Evolutionary conservation across 2,329 filamentous ascomycete species (phyloP), one percentile per base, ranked within the genome.

Genomic region (Myriosclerotinia duriaeana): DNA sequence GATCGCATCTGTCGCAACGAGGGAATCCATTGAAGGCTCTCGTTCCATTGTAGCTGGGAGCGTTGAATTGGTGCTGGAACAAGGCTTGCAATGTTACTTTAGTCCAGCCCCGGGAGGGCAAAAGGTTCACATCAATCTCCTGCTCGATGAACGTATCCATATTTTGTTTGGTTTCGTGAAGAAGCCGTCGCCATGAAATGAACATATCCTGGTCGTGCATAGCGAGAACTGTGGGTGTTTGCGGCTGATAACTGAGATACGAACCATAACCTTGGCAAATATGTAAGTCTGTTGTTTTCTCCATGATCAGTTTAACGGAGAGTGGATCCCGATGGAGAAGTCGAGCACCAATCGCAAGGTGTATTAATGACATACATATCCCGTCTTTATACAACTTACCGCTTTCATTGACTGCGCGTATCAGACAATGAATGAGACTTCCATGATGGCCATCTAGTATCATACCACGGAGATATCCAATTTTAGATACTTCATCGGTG

Each of bases 161-260:
- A 5, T 64, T 42, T 56, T 58, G 40, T 20, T 55, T 20, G 3
- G n/a, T n/a, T 38, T 48, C 62, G 14, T 38, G 52, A 34, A 64
- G 30, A 9, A 64, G 52, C 15, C 2, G 40, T 17, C 30, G 52
- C 62, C 62, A 64, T 48, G 8, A 8, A 38, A 50, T 30, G 11
- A 50, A 56, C 38, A 55, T 38, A 3, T 56, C 53, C 6, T 44
- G 38, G 42, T 64, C 62, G 15, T 55, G 46, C 40, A 64, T 64
- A 4, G 52, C 62, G 36, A 64, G 52, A 64, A 8, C 9, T 22
- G 42, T 64, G 9, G n/a, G 53, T 3, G 40, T 40, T 3, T 64
- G 30, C 20, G 42, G 26, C 5, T 60, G 0, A 22, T 60, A 50
- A 22, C 0, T 1, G 17, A 17, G 11, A 40, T 20, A 55, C 11